Evolutionary conservation across 345 rosid genomes (phyloP), one percentile per base, ranked within the genome.

Genomic region (Cardamine occulta): DNA sequence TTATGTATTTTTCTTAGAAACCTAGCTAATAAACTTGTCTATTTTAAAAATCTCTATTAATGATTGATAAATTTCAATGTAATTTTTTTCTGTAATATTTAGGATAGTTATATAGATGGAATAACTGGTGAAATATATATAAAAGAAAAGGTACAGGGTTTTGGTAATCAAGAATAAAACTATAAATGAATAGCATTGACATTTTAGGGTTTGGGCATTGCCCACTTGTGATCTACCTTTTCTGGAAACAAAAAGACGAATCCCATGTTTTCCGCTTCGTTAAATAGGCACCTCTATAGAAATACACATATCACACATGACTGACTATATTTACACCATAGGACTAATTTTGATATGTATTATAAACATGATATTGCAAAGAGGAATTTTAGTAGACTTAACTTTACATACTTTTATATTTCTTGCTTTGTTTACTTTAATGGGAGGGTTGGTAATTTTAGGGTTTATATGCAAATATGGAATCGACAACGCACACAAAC

Each of bases 381-480:
- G 29, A 61, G 21, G 37, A 60, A 55, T 19, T 19, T 19, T 19
- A 19, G 19, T 19, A n/a, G n/a, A n/a, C n/a, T n/a, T n/a, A n/a
- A n/a, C n/a, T 19, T 68, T 49, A 24, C 31, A 67, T 61, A 40
- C 26, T 59, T 74, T 28, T 26, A 61, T 31, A 39, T 23, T 3
- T 14, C 4, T 51, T 61, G 39, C 59, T 62, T 76, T 70, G 58
- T 64, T 77, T 13, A 58, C 63, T 66, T 58, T 66, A 58, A 55
- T 45, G 66, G 80, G 80, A 77, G 35, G 45, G 45, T 71, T 77
- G 3, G 21, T 65, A 52, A 66, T 65, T 34, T 58, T 64, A 59
- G 77, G 81, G 72, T 65, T 78, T 66, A 72, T 49, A 37, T 77
- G 76, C 76, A 77, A 70, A 77, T 72, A 78, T 60, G 51, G 73